Base-by-base conservation (phyloP, 2,329 filamentous ascomycete species). In the Calonectria montana region DNA sequence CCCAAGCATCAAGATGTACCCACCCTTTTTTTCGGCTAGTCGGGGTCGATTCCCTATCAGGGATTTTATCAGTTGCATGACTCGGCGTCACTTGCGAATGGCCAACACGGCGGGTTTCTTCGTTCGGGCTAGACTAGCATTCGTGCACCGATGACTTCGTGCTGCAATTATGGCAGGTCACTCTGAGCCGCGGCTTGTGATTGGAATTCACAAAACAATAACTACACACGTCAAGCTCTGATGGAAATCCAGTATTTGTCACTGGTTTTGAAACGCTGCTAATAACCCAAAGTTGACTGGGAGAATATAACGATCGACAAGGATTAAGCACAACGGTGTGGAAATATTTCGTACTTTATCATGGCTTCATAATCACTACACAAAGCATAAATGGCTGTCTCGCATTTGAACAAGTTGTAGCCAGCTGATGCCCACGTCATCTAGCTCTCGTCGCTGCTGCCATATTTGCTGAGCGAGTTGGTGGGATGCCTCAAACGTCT, bases 381-480 rank as follows among this genome's bases (percentile, higher is more conserved):
- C 39, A 43, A 62, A 62, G 37, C 25, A 62, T 27, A 62, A 43
- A 31, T 62, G 57, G 23, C 57, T 29, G n/a, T 25, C 25, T 39
- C 57, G 35, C 35, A 29, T 62, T 18, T 62, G 37, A 16, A 62
- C 23, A 12, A 62, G 37, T 23, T 62, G 21, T 4, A 62, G 7
- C 57, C 57, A 62, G 57, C 57, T 62, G 16, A 62, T 29, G 1
- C 57, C 57, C 23, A 62, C 57, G 8, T 62, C 37, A 21, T 62
- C 57, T 15, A 43, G 18, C 8, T 62, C 57, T 43, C 57, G 57
- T 43, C 57, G 57, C 57, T 43, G 37, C 16, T 62, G 37, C 57
- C 57, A 62, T 41, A 62, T 62, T 29, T 62, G 57, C 37, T 62
- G 23, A 18, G 57, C 35, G 23, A 62, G 18, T 29, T 62, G 57